Evolutionary conservation across 371 early-diverging fungal species (phyloP), one percentile per base, ranked within the genome.

Genomic region (Mucor mucedo): DNA sequence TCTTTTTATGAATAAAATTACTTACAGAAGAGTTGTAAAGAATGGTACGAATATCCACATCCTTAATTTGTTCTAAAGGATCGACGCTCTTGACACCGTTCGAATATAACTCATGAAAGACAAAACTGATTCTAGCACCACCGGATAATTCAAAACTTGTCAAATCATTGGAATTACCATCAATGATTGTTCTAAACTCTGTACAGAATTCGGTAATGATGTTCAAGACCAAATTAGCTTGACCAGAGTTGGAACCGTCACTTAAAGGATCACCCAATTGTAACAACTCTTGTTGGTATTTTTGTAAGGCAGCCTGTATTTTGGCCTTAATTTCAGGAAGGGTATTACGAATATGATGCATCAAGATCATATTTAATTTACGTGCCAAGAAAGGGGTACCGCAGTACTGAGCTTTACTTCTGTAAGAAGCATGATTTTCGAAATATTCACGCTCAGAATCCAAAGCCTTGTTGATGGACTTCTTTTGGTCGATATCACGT

Each of bases 381-480:
- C 95, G 84, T 14, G 99, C 95, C 68, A 99, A 79, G 84, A 93
- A 99, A 9, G 96, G 96, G 30, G 99, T 98, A 54, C 99, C 99
- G 78, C 99, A 99, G 80, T 94, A 99, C 63, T 95, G 94, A 4
- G 96, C 95, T 75, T 99, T 99, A 83, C 87, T 90, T 66, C 84
- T 84, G 78, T 99, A 99, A 4, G 98, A 83, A 7, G 90, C 71
- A 80, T 99, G 99, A 69, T 89, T 91, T 70, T 95, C 93, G 73
- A 99, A 99, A 79, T 95, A 99, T 55, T 68, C 71, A 61, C 89
- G 86, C 80, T 99, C 99, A 60, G 84, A 84, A 33, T 94, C 94
- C 67, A 99, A 82, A 1, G 99, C 97, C 14, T 83, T 79, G 8
- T 80, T 49, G 60, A 99, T 99, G 16, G 91, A 69, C 74, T 98